Base-by-base conservation (phyloP, 768 basidiomycete genomes). In the Panellus pusillus region DNA sequence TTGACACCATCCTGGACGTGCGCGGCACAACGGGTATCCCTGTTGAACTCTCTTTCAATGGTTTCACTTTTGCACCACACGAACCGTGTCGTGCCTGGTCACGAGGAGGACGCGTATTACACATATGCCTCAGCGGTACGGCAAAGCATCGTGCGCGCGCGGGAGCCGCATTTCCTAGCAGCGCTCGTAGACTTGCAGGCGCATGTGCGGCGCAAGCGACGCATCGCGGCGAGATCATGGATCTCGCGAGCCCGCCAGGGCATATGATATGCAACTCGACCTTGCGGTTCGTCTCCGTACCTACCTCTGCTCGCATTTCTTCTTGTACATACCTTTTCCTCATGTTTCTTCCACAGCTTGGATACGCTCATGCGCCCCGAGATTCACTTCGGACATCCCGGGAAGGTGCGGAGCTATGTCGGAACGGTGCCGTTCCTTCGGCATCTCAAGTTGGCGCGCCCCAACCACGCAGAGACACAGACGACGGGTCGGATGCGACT, bases 1-100 rank as follows among this genome's bases (percentile, higher is more conserved):
- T 56, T n/a, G 38, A 45, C 31, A 56, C 54, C 11, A 51, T 56
- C 5, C 40, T 56, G 6, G 54, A 56, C 11, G 49, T 56, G 29
- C 54, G 54, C 13, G 54, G 54, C 2, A 31, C 6, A 13, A 48
- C 31, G 39, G 54, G 18, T 4, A 29, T 56, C 17, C 54, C 54
- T 6, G 12, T 5, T 2, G 39, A 50, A 38, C 19, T 56, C 19
- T 9, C 38, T 1, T 56, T 45, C 20, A 56, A 56, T 42, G 54
- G 49, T 13, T 50, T 46, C 4, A 42, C 44, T 1, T 56, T 56
- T 24, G 54, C 49, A 15, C 49, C 48, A n/a, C 4, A 56, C 54
- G 44, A 48, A 56, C 18, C 17, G 44, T n/a, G 43, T 56, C 9
- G 9, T 14, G 17, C 18, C 19, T 12, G 31, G 12, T 4, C 1